Evolutionary conservation across 2,329 filamentous ascomycete genomes (phyloP).

Genomic region (Botrytis aclada): DNA sequence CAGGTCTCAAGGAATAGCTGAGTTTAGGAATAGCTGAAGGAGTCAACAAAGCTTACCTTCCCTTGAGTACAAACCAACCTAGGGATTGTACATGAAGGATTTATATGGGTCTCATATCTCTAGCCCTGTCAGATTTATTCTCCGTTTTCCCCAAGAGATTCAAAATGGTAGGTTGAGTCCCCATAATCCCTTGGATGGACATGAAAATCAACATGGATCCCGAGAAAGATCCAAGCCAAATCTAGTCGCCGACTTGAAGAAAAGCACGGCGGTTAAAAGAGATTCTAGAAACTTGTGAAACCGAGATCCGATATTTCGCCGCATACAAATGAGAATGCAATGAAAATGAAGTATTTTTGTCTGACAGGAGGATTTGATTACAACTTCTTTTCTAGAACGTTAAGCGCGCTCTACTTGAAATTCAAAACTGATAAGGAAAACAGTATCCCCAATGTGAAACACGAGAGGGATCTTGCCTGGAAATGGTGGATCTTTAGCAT

Average conservation of each 20-base stretch:
- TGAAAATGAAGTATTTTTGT: neutral
- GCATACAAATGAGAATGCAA: too few relatives aligned
- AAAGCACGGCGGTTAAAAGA: neutral
- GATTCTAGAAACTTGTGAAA: neutral
- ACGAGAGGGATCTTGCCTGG: neutral
- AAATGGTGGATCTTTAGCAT: neutral
- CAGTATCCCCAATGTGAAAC: neutral
- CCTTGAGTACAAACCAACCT: neutral
- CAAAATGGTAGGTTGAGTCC: neutral
- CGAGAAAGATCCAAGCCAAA: neutral
- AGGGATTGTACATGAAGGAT: constrained; percentile 1
- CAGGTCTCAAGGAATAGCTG: neutral
- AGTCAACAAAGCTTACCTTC: neutral
- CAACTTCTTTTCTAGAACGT: neutral
- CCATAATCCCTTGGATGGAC: neutral
- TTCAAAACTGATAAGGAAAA: neutral
- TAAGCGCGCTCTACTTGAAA: neutral
- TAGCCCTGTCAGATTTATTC: neutral
- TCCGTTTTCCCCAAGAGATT: neutral
- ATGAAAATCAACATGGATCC: neutral
- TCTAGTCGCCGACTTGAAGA: neutral
- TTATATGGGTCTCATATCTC: neutral
- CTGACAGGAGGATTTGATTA: neutral
- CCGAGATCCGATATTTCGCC: neutral
- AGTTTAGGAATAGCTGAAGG: neutral